phyloP scores from a whole-genome alignment of 306 rosid genomes.

The Arachis hypogaea region DNA sequence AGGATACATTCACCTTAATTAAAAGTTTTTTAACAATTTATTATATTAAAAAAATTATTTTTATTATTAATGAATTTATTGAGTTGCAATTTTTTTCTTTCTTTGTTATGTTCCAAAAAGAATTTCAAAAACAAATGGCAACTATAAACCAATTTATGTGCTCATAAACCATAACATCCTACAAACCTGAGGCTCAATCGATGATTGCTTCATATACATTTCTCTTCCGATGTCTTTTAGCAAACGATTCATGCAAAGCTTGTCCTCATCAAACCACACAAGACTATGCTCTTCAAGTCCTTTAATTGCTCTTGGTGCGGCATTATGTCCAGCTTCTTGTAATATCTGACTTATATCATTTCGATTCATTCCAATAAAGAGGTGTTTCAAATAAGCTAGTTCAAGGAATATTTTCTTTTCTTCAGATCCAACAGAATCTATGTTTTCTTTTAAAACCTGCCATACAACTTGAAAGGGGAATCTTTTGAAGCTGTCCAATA shows the following conservation, averaged over 20 bases:
- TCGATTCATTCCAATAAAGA: neutral
- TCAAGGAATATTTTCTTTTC: neutral
- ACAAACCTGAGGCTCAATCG: neutral
- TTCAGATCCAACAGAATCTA: neutral
- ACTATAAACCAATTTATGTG: neutral
- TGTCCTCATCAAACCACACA: neutral
- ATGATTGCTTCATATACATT: neutral
- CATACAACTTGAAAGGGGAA: neutral
- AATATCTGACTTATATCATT: neutral
- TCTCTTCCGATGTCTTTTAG: neutral
- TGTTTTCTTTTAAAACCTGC: neutral
- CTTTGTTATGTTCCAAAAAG: too few relatives aligned
- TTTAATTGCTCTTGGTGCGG: neutral
- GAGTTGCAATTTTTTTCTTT: too few relatives aligned
- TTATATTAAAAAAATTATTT: too few relatives aligned
- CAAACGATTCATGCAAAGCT: conserved; percentile 15
- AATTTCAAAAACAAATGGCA: too few relatives aligned
- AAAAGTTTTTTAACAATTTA: too few relatives aligned
- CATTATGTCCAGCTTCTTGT: neutral
- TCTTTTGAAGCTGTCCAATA: neutral
- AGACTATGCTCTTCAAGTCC: neutral
- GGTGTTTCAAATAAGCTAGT: neutral
- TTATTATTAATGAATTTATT: too few relatives aligned
- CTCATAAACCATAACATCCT: neutral
- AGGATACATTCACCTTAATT: too few relatives aligned